Base-by-base conservation (phyloP, 1,139 yeast genomes). In the Candida albicans region DNA sequence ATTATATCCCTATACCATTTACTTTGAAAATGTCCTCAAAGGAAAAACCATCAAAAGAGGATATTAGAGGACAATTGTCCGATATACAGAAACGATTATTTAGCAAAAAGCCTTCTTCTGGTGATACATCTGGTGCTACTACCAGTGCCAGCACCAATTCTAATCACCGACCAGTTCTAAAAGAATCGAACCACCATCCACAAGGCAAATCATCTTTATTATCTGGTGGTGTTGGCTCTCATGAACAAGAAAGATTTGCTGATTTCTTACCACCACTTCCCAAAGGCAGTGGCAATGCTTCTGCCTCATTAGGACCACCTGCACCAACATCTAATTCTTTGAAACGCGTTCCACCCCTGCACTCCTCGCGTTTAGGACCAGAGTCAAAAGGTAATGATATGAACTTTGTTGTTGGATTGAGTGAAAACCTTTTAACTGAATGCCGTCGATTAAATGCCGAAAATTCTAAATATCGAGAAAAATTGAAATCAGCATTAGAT, bases 361-460 rank as follows among this genome's bases (percentile, higher is more conserved):
- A 70, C 1, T 68, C 73, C 5, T 58, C 32, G 8, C 13, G 64
- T 4, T 55, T 71, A 45, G 75, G 75, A 2, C 77, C 76, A 1
- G 79, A 74, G 51, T 58, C 73, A 5, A 70, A 73, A 49, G 79
- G 78, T 25, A 79, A 82, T 54, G 93, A 88, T 52, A 81, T 87
- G 68, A 81, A 84, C 54, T 89, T 89, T 61, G 88, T 87, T 4
- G 86, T 90, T 43, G 95, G 89, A 1, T 68, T 90, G 49, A 86
- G 95, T 62, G 96, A 89, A 57, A 85, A 84, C 43, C 69, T 90
- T 48, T 72, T 90, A 26, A 70, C 77, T 25, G 95, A 90, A 64
- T 88, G 96, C 57, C 78, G 97, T 52, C 73, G 85, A 49, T 72
- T 89, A 45, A 87, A 82, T 43, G 83, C 84, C 8, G 91, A 85